Evolutionary conservation across 2,329 filamentous ascomycete genomes (phyloP).

Genomic region (Phyllosticta citriasiana): DNA sequence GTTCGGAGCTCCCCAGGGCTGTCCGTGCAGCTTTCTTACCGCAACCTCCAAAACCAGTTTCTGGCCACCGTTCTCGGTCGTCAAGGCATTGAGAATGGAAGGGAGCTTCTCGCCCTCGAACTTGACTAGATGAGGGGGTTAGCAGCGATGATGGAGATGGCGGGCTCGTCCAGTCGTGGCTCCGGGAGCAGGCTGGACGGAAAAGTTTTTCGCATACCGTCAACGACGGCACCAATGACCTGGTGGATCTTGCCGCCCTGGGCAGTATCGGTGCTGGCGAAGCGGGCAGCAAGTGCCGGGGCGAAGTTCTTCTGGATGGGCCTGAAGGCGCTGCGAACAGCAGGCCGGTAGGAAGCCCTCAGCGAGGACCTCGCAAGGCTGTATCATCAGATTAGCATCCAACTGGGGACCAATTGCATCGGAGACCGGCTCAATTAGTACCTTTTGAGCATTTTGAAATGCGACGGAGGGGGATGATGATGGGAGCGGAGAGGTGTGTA

Average conservation of each 20-base stretch:
- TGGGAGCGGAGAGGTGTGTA: slow-evolving; percentile 21
- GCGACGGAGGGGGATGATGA: slow-evolving; percentile 31
- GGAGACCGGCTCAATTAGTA: slow-evolving; percentile 26
- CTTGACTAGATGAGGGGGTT: slow-evolving; percentile 60
- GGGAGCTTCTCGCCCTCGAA: slow-evolving; percentile 91
- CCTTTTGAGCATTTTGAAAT: slow-evolving; percentile 53
- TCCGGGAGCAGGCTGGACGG: slow-evolving; percentile 8
- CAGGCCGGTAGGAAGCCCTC: slow-evolving; percentile 49
- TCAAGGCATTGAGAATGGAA: slow-evolving; percentile 92
- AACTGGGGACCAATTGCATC: slow-evolving; percentile 29
- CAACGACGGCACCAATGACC: slow-evolving; percentile 98
- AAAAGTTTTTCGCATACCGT: slow-evolving; percentile 58
- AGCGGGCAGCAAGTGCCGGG: slow-evolving; percentile 50
- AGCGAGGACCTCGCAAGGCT: slow-evolving; percentile 33
- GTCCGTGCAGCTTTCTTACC: slow-evolving; percentile 47
- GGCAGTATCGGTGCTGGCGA: slow-evolving; percentile 49
- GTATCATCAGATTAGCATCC: slow-evolving; percentile 29
- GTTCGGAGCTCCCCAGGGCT: slow-evolving; percentile 10
- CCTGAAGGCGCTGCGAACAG: slow-evolving; percentile 41
- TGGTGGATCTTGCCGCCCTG: slow-evolving; percentile 58
- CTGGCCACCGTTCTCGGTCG: slow-evolving; percentile 81
- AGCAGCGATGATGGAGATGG: slow-evolving; percentile 21
- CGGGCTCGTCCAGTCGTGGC: slow-evolving; percentile 5
- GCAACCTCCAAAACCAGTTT: slow-evolving; percentile 95
- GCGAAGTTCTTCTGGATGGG: slow-evolving; percentile 47